Percentiles rank a stretch among this genome's conserved stretches.
phyloP scores from a whole-genome alignment of 2,329 filamentous ascomycete species.

The Blumeria hordei region DNA sequence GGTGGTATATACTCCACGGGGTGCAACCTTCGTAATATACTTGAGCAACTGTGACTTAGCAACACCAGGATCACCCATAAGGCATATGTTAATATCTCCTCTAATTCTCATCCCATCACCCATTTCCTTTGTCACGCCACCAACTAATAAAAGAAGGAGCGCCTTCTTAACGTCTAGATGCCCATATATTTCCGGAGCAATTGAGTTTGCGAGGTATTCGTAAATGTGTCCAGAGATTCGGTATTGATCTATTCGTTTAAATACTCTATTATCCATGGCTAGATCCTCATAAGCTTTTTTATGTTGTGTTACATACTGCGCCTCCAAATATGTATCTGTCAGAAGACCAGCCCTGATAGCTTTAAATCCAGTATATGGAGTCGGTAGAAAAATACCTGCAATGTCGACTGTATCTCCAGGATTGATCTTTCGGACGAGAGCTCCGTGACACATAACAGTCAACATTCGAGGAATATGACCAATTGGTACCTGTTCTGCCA shows the following conservation, averaged over 20 bases:
- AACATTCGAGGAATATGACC: slow-evolving; percentile 87
- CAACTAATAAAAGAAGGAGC: slow-evolving; percentile 79
- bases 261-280: slow-evolving; percentile 53
- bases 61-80: slow-evolving; percentile 99
- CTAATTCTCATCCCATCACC: slow-evolving; percentile 97
- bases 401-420: slow-evolving; percentile 89
- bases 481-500: slow-evolving; percentile 97
- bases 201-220: slow-evolving; percentile 84
- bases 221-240: slow-evolving; percentile 77
- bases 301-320: slow-evolving; percentile 80
- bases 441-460: slow-evolving; percentile 74
- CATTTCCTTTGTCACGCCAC: slow-evolving; percentile 89
- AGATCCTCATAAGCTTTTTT: slow-evolving; percentile 96
- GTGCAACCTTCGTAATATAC: slow-evolving; percentile 95
- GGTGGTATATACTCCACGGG: slow-evolving; percentile 62
- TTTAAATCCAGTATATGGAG: slow-evolving; percentile 96
- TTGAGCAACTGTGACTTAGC: slow-evolving; percentile 96
- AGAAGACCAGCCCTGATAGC: slow-evolving; percentile 89
- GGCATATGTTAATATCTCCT: slow-evolving; percentile 93
- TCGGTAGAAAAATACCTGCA: slow-evolving; percentile 86
- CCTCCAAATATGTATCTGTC: slow-evolving; percentile 91
- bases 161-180: slow-evolving; percentile 97
- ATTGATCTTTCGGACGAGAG: slow-evolving; percentile 63
- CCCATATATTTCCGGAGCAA: slow-evolving; percentile 90
- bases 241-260: slow-evolving; percentile 67